Base-by-base conservation (phyloP, 169 alveolate species). In the Theileria annulata region DNA sequence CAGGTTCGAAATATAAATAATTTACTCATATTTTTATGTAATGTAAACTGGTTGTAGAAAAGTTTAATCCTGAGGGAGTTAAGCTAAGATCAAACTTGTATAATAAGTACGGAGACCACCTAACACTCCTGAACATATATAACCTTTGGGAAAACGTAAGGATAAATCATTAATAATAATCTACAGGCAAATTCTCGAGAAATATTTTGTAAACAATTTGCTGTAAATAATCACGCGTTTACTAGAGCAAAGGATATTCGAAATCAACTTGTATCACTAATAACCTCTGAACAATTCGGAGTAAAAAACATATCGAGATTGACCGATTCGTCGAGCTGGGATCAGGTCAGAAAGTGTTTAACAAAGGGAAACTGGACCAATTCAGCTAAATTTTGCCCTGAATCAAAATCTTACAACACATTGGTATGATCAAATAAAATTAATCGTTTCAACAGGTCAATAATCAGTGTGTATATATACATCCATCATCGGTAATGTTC, bases 291-390 rank as follows among this genome's bases (percentile, higher is more conserved):
- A n/a, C 75, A 49, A 25, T 23, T 82, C 15, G 77, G 72, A 15
- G 30, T 68, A 27, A 10, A 25, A 28, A 82, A 82, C 49, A 76
- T 82, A 2, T 10, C 79, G 33, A 47, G 66, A 15, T 75, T 79
- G 33, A 75, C 68, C 64, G 86, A 82, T 77, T 19, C 86, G 3
- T 70, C 89, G 33, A 78, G 77, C 35, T 82, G 85, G 85, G 89
- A 82, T 56, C 66, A 54, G 23, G 89, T 82, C 33, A 73, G 79
- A 9, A 75, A 31, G 73, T 75, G 86, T 35, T 79, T 82, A 42
- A 47, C 80, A 25, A 75, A 69, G 37, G 85, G 66, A 28, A 60
- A 60, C 56, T 82, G 89, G 89, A 82, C 75, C 70, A 74, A 82
- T 25, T 8, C 77, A 42, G 89, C 89, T 8, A 66, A 64, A 21